Conservation (phyloP, 1,139 yeast species). For the Pichia sp. region DNA sequence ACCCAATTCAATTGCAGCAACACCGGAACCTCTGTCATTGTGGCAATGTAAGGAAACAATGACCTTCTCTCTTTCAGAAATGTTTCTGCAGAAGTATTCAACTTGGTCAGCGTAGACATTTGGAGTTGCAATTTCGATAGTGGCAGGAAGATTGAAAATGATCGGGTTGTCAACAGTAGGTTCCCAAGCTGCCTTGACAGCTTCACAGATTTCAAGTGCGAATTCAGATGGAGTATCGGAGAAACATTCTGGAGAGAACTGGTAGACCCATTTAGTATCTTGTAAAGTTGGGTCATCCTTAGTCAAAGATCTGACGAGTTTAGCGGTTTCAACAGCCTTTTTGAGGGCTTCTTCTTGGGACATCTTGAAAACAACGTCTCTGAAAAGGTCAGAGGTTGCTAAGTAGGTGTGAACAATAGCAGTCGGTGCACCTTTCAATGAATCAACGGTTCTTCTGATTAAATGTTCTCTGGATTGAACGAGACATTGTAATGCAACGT, state of each 20-base stretch:
- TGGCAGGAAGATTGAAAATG: slow-evolving; percentile 94
- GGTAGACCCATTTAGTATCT: slow-evolving; percentile 80
- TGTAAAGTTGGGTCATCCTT: slow-evolving; percentile 75
- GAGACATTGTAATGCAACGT: slow-evolving; percentile 85
- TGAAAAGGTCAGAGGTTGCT: slow-evolving; percentile 86
- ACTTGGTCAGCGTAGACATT: slow-evolving; percentile 95
- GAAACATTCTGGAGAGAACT: slow-evolving; percentile 93
- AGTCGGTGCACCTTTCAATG: slow-evolving; percentile 79
- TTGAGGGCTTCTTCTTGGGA: slow-evolving; percentile 69
- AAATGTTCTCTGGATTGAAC: slow-evolving; percentile 91
- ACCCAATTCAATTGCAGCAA: slow-evolving; percentile 95
- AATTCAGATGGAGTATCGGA: slow-evolving; percentile 83
- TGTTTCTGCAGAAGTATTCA: slow-evolving; percentile 76
- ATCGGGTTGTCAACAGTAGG: slow-evolving; percentile 80
- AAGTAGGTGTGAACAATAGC: slow-evolving; percentile 89
- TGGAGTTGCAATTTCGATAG: slow-evolving; percentile 95
- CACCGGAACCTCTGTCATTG: slow-evolving; percentile 97
- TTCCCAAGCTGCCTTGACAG: slow-evolving; percentile 92
- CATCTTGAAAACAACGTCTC: slow-evolving; percentile 88
- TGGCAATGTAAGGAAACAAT: slow-evolving; percentile 92
- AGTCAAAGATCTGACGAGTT: slow-evolving; percentile 72
- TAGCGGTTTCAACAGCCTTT: slow-evolving; percentile 78
- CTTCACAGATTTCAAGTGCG: slow-evolving; percentile 83
- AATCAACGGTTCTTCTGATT: slow-evolving; percentile 81
- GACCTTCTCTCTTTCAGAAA: slow-evolving; percentile 76